Base-by-base conservation (phyloP, 2,329 filamentous ascomycete genomes). In the Microdochium trichocladiopsis region DNA sequence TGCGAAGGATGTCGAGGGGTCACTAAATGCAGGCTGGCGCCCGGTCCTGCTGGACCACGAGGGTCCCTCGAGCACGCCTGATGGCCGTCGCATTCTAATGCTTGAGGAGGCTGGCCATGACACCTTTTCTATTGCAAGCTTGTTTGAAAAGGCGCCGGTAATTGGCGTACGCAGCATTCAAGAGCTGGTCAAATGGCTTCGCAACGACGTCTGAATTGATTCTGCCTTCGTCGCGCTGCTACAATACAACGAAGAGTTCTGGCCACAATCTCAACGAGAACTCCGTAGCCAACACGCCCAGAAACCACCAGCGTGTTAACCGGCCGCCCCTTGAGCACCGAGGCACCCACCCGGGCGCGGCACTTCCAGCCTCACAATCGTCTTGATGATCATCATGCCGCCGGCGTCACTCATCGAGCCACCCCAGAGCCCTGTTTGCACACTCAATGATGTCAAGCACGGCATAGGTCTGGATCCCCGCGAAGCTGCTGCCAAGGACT, bases 1-100 rank as follows among this genome's bases (percentile, higher is more conserved):
- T 9, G 63, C 67, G 21, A 77, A 80, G 51, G 79, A 83, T 56
- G 74, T 74, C 21, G 57, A 69, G 2, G 79, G 75, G 1, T 75
- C 79, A 1, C 52, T 65, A 37, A 55, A 59, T 16, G 75, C 76
- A 8, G 75, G 74, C 1, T 80, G 77, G 77, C 61, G 69, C 45
- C 66, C 68, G 1, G 59, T 78, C 1, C 53, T 75, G 23, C 54
- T 79, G 14, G 68, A 73, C 53, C 16, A 49, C 14, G 50, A 52
- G n/a, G 12, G 41, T 18, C 6, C 14, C 21, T 21, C 41, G 6
- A 22, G 6, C n/a, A 45, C 41, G 18, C 41, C 16, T 12, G 41
- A 45, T 18, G 41, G 41, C 10, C 41, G 18, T 18, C 6, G 5
- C n/a, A 45, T 45, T 10, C 41, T 18, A 18, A 45, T 22, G 12